Conservation (phyloP, 1,139 yeast genomes). For the Sugiyamaella xylanicola region DNA sequence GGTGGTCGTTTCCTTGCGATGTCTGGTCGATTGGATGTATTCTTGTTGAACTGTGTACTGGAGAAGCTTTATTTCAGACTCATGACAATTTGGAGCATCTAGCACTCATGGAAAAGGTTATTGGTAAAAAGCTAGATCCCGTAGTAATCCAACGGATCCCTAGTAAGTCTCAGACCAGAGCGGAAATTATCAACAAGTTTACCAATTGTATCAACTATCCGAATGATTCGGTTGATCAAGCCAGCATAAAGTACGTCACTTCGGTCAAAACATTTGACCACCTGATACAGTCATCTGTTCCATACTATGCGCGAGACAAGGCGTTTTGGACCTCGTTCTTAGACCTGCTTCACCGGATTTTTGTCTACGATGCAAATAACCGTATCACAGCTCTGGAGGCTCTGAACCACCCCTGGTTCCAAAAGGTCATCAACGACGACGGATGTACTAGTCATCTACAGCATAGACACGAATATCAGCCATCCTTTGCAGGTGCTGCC, state of each 20-base stretch:
- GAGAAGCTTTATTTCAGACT: conserved; percentile 94
- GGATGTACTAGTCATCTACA: conserved; percentile 20
- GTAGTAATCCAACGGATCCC: conserved; percentile 36
- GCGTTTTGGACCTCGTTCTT: conserved; percentile 49
- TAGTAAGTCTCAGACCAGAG: conserved; percentile 30
- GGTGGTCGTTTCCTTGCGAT: conserved; percentile 95
- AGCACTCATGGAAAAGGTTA: conserved; percentile 88
- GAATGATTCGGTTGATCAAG: conserved; percentile 46
- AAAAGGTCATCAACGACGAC: conserved; percentile 25
- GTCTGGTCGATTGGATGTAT: conserved; percentile 97
- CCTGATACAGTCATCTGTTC: conserved; percentile 31
- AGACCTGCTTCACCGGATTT: conserved; percentile 70
- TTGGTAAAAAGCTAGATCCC: conserved; percentile 43
- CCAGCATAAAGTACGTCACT: conserved; percentile 52
- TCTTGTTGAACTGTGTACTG: conserved; percentile 85
- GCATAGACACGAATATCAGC: conserved; percentile 13
- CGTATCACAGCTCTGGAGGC: conserved; percentile 80
- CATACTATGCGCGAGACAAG: conserved; percentile 28
- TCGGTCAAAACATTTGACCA: conserved; percentile 56
- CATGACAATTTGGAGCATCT: conserved; percentile 93
- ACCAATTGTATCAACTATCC: conserved; percentile 39
- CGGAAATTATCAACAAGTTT: conserved; percentile 25
- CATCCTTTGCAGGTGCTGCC: neutral
- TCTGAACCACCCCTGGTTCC: conserved; percentile 65
- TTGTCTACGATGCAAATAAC: conserved; percentile 74